phyloP scores from a whole-genome alignment of 2,329 filamentous ascomycete genomes.

The Colletotrichum sp. region DNA sequence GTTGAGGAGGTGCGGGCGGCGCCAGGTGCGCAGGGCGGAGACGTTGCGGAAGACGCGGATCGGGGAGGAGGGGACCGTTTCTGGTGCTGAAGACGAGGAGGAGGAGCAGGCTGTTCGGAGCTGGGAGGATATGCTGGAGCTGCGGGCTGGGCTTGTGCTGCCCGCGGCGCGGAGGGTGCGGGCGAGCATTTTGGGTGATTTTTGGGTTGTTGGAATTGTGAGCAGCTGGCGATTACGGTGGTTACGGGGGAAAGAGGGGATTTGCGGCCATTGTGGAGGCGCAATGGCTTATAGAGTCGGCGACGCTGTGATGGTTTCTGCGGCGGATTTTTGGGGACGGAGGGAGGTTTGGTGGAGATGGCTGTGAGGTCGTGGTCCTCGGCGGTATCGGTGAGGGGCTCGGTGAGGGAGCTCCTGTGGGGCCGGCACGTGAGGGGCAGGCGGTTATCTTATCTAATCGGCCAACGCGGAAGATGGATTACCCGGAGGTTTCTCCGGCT shows the following conservation, averaged over 20 bases:
- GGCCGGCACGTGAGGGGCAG: background rate
- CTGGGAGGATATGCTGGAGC: background rate
- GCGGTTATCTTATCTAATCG: background rate
- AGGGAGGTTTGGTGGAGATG: background rate
- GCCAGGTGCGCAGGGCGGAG: constrained; percentile 71
- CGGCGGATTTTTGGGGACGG: constrained; percentile 51
- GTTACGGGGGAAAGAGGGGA: constrained; percentile 15
- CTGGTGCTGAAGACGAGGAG: constrained; percentile 27
- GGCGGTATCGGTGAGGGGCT: constrained; percentile 17
- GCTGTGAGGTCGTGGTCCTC: background rate
- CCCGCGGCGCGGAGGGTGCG: constrained; percentile 19
- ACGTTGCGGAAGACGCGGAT: constrained; percentile 81
- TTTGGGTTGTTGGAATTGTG: background rate
- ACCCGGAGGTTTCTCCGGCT: background rate
- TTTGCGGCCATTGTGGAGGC: constrained; percentile 35
- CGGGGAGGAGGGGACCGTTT: constrained; percentile 59
- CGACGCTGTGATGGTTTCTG: constrained; percentile 51
- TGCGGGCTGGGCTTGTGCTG: background rate
- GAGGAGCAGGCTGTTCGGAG: constrained; percentile 25
- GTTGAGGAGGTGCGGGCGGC: constrained; percentile 67
- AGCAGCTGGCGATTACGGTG: background rate
- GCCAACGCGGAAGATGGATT: background rate
- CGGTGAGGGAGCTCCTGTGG: constrained; percentile 18
- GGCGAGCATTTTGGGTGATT: constrained; percentile 14
- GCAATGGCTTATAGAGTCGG: constrained; percentile 30